Conservation (phyloP, 2,329 filamentous ascomycete genomes). For the Bipolaris oryzae region DNA sequence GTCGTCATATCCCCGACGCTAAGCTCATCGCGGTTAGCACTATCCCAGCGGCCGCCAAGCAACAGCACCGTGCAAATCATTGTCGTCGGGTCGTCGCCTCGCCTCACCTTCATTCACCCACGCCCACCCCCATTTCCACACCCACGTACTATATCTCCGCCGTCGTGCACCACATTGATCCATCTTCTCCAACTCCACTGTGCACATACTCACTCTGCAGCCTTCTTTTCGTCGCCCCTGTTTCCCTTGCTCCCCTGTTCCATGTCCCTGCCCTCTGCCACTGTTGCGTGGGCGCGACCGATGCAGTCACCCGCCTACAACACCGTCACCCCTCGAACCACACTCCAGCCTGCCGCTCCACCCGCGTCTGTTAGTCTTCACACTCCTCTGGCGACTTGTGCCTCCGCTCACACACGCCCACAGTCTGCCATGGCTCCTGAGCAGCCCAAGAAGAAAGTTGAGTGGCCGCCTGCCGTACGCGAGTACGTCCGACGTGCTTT, state of each 20-base stretch:
- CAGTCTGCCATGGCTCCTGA: slow-evolving; percentile 28
- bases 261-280: slow-evolving; percentile 41
- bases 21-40: slow-evolving; percentile 12
- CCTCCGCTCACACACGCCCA: slow-evolving; percentile 21
- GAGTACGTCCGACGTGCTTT: slow-evolving; percentile 91
- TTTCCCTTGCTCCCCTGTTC: slow-evolving; percentile 9
- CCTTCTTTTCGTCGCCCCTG: slow-evolving; percentile 2
- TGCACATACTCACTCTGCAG: slow-evolving; percentile 26
- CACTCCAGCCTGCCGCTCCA: slow-evolving; percentile 31
- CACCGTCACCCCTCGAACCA: slow-evolving; percentile 53
- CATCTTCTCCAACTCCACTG: neutral
- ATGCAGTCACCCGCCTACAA: slow-evolving; percentile 52
- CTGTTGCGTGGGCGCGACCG: slow-evolving; percentile 35
- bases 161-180: slow-evolving; percentile 5
- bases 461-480: slow-evolving; percentile 83
- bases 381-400: neutral
- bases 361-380: slow-evolving; percentile 29
- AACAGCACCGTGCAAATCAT: slow-evolving; percentile 15
- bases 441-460: slow-evolving; percentile 60
- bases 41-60: slow-evolving; percentile 21
- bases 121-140: slow-evolving; percentile 10
- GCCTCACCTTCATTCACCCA: slow-evolving; percentile 20
- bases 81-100: slow-evolving; percentile 27
- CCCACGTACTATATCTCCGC: neutral
- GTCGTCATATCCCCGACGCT: slow-evolving; percentile 27